Evolutionary conservation across 768 basidiomycete species (phyloP), one percentile per base, ranked within the genome.

Genomic region (Trametes coccinea): DNA sequence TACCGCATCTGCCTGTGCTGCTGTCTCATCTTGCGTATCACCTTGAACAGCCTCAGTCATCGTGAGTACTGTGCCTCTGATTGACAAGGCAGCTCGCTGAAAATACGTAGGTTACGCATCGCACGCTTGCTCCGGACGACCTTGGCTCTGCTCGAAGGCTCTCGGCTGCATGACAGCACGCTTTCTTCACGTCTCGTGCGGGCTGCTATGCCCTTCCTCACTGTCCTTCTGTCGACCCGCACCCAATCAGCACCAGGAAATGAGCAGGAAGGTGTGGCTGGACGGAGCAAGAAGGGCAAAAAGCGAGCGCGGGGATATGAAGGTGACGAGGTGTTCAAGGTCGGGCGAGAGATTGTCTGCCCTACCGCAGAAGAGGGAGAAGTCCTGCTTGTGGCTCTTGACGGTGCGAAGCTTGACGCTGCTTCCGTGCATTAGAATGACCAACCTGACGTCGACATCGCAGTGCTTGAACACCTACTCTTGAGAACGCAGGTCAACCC

Each of bases 241-340:
- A 60, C 77, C 3, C 77, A 79, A 8, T 62, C 66, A 8, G 69
- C 74, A 29, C 69, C 68, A 1, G 72, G 66, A 11, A 39, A 60
- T 14, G 61, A 68, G 14, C 56, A 61, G 44, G 67, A 65, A 2
- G 14, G 57, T 66, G 48, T 53, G 11, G 64, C 61, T 31, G 74
- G 67, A 11, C 77, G 74, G 69, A 76, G 68, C 13, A 84, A 78
- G 69, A 86, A 84, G 66, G 82, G 83, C 56, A 92, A 85, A 71
- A 93, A 90, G 71, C 79, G 87, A 48, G 79, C 81, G 17, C 82
- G 85, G 22, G 86, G 80, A 11, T 92, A 86, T 64, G 89, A 93
- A 72, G 89, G 84, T 9, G 90, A 90, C 56, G 90, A 89, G 67
- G 75, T 88, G 5, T 85, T 94, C 72, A 84, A 80, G 54, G 67